Base-by-base conservation (phyloP, 306 rosid genomes). In the Acacia acuminata region DNA sequence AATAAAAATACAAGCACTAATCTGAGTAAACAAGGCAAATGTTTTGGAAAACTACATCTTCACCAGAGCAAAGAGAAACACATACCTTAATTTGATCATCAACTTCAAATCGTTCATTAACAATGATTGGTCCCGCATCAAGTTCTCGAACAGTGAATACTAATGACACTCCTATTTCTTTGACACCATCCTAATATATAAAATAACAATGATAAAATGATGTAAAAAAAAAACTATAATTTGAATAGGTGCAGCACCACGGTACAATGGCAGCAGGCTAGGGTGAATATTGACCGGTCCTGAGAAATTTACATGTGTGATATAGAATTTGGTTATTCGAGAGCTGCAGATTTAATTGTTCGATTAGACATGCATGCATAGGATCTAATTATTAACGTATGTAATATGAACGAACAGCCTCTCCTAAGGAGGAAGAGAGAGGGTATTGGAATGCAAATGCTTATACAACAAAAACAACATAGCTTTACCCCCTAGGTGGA, bases 161-260 rank as follows among this genome's bases (percentile, higher is more conserved):
- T 71, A 93, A 85, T 24, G 98, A 92, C 40, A 95, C 96, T 68
- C 99, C 98, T 11, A 96, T 93, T 84, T 95, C 90, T 76, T 84
- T 89, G 71, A 92, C 93, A 47, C 99, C 99, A 65, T 95, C 98
- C 99, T 95, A 80, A 73, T 22, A 42, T 20, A 79, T 36, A 82
- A 66, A 79, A 36, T 71, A 45, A 20, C 80, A 4, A 45, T 40
- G 15, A 50, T 30, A 80, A 25, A 8, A 30, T 38, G 71, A 74
- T 58, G 61, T 32, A 66, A 67, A 67, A 66, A 67, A 67, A 20
- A 19, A 75, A 55, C 15, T 36, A 25, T 32, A 63, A 66, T 85
- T 87, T 95, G 99, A 79, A 95, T 98, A 53, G 98, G 99, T 56
- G 99, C 99, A 79, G 97, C 98, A 76, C 99, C 98, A 30, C 99